Conservation (phyloP, 208 protist genomes). For the Crithidia expoeki region DNA sequence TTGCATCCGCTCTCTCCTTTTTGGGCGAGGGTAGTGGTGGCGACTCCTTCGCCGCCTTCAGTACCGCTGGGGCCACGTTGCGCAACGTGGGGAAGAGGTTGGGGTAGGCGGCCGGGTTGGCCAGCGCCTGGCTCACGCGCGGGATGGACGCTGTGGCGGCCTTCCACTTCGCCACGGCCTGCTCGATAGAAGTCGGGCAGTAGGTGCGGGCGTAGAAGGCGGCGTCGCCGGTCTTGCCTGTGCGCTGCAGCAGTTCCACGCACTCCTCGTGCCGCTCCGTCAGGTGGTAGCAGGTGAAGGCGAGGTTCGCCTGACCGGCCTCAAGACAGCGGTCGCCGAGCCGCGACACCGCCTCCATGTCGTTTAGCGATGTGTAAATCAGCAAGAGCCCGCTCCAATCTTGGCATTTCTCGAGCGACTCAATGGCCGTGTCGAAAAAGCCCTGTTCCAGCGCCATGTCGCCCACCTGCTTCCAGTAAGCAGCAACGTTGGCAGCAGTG, state of each 20-base stretch:
- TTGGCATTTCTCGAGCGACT: slow-evolving; percentile 55
- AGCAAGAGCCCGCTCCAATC: slow-evolving; percentile 84
- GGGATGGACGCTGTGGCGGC: slow-evolving; percentile 73
- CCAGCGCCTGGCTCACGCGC: slow-evolving; percentile 85
- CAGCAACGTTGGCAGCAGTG: slow-evolving; percentile 48
- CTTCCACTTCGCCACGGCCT: slow-evolving; percentile 92
- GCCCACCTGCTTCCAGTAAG: slow-evolving; percentile 95
- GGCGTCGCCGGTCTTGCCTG: slow-evolving; percentile 91
- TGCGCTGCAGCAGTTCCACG: slow-evolving; percentile 86
- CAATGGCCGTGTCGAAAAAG: slow-evolving; percentile 84
- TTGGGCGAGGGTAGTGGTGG: neutral
- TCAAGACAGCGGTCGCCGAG: slow-evolving; percentile 70
- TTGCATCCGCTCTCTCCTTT: neutral
- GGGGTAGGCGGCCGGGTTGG: slow-evolving; percentile 92
- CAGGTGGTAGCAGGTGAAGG: slow-evolving; percentile 94
- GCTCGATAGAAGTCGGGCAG: slow-evolving; percentile 72
- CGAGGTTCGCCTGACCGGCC: slow-evolving; percentile 90
- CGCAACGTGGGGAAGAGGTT: slow-evolving; percentile 93
- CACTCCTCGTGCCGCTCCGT: slow-evolving; percentile 75
- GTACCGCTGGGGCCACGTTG: neutral
- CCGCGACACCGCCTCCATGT: slow-evolving; percentile 68
- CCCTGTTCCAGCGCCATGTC: slow-evolving; percentile 89
- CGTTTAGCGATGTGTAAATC: slow-evolving; percentile 72
- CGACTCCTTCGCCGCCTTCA: neutral
- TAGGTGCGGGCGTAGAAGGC: slow-evolving; percentile 97